A percentile compares a stretch with the other conserved stretches of the same genome.
Conservation (phyloP, 2,329 filamentous ascomycete species). For the Cephalotrichum gorgonifer region DNA sequence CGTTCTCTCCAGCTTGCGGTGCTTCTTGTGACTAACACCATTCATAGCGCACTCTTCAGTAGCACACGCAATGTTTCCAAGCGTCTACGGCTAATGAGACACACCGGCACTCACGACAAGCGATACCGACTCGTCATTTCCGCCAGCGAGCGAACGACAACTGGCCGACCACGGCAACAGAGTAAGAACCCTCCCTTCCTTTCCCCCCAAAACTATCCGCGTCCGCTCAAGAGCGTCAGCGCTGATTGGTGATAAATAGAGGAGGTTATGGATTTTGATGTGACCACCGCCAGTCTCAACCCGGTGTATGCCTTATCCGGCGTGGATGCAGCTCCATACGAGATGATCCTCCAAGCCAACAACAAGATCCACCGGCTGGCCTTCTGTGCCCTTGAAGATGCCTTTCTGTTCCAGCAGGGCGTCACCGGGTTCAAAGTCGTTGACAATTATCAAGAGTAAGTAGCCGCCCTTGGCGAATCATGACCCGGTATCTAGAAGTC, state of each 20-base stretch:
- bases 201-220: background rate
- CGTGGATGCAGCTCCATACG: slow-evolving; percentile 10
- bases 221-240: background rate
- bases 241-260: background rate
- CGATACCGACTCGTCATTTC: slow-evolving; percentile 14
- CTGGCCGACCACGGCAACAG: slow-evolving; percentile 7
- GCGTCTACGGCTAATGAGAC: slow-evolving; percentile 11
- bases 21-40: background rate
- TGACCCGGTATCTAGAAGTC: background rate
- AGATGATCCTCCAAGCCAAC: slow-evolving; percentile 18
- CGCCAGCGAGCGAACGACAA: slow-evolving; percentile 7
- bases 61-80: slow-evolving; percentile 7
- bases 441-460: slow-evolving; percentile 16
- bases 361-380: slow-evolving; percentile 19
- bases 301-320: slow-evolving; percentile 15
- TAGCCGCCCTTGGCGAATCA: background rate
- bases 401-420: slow-evolving; percentile 21
- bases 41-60: background rate
- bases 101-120: slow-evolving; percentile 14
- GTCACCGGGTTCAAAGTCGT: slow-evolving; percentile 21
- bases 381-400: slow-evolving; percentile 15
- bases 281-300: slow-evolving; percentile 14
- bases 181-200: slow-evolving; percentile 10
- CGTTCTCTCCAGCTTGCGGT: background rate
- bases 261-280: slow-evolving; percentile 20